Conservation (phyloP, 208 protist species). For the Baffinella frigidus region DNA sequence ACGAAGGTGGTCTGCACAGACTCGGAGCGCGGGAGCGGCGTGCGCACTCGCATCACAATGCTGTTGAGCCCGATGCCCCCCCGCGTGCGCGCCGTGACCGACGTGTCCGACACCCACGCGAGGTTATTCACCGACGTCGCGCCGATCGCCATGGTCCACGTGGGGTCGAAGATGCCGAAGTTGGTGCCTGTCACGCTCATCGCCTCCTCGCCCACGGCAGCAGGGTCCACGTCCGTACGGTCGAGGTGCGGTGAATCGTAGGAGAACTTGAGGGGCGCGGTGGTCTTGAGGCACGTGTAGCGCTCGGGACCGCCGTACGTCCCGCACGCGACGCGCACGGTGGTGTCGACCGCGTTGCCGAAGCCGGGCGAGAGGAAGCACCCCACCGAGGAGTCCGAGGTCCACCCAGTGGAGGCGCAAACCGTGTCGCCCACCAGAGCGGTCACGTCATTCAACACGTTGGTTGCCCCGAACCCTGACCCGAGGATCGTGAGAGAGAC, state of each 20-base stretch:
- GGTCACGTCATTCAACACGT: background rate
- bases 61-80: slow-evolving; percentile 4
- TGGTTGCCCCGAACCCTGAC: background rate
- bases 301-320: background rate
- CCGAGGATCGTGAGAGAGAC: background rate
- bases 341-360: background rate
- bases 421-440: background rate
- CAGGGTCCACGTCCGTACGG: background rate
- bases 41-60: background rate
- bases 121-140: background rate
- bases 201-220: background rate
- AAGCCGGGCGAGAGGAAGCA: background rate
- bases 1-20: background rate
- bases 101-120: slow-evolving; percentile 24
- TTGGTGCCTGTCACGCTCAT: background rate
- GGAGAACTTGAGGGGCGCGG: background rate
- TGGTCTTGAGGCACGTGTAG: background rate
- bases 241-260: background rate
- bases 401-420: slow-evolving; percentile 16
- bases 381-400: slow-evolving; percentile 26
- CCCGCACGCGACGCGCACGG: background rate
- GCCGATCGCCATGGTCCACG: background rate
- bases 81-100: background rate
- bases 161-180: slow-evolving; percentile 38
- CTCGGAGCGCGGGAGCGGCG: background rate